Evolutionary conservation across 164 flowering plant genomes (phyloP).

Genomic region (Amborella trichopoda): DNA sequence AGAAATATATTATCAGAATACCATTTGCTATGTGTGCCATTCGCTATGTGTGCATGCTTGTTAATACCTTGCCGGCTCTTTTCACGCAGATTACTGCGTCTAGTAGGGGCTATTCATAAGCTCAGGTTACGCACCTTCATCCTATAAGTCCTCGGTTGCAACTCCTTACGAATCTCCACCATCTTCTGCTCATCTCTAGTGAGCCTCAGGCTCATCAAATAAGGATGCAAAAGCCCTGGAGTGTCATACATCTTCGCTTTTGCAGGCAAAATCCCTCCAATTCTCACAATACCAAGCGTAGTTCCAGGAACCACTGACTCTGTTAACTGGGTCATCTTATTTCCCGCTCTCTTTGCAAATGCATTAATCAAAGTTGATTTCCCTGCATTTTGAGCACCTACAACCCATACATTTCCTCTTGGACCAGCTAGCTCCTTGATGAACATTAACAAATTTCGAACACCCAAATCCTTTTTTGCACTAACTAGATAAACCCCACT

Average conservation of each 20-base stretch:
- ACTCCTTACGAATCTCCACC: conserved; percentile 82
- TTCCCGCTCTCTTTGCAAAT: conserved; percentile 70
- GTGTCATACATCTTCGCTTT: conserved; percentile 96
- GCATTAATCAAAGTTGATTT: conserved; percentile 88
- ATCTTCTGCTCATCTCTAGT: conserved; percentile 89
- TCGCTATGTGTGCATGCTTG: too few relatives aligned
- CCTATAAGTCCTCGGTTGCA: conserved; percentile 74
- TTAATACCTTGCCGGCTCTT: too few relatives aligned
- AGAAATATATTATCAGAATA: too few relatives aligned
- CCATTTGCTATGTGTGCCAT: too few relatives aligned
- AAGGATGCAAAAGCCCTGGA: conserved; percentile 91
- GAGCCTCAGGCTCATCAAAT: conserved; percentile 73
- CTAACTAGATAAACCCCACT: conserved; percentile 86
- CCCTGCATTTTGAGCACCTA: conserved; percentile 96
- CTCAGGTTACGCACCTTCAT: conserved; percentile 54
- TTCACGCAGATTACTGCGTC: too few relatives aligned
- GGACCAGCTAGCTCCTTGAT: conserved; percentile 89
- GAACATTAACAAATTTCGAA: conserved; percentile 64
- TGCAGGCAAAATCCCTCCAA: conserved; percentile 79
- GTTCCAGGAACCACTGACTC: conserved; percentile 99
- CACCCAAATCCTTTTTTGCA: conserved; percentile 77
- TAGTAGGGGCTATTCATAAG: too few relatives aligned
- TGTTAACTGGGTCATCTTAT: conserved; percentile 60
- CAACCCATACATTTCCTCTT: conserved; percentile 93
- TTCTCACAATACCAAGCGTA: conserved; percentile 86